These are phyloP conservation scores for Tuctoria greenei DNA, from an alignment of 176 grass and related monocot genomes.

Conservation along the genomic window DNA sequence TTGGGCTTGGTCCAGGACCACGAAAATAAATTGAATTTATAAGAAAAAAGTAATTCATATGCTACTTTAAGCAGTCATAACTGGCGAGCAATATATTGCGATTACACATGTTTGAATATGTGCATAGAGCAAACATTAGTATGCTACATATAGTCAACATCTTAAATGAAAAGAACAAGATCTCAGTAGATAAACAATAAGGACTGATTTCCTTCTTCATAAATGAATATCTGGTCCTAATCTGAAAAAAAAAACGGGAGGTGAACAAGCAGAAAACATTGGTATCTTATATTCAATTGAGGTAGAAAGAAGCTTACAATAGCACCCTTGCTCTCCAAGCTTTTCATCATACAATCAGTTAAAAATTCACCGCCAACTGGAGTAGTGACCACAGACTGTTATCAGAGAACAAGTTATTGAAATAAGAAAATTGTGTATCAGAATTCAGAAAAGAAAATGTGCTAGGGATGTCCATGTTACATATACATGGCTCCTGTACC, in stretches of 20 bases:
- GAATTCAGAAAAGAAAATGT: background rate
- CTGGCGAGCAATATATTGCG: too few species aligned
- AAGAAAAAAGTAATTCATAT: too few species aligned
- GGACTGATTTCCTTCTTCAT: constrained; percentile 87
- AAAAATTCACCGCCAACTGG: constrained; percentile 96
- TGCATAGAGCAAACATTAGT: too few species aligned
- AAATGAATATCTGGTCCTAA: constrained; percentile 97
- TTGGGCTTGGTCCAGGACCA: too few species aligned
- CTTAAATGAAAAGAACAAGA: too few species aligned
- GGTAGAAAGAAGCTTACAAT: constrained; percentile 58
- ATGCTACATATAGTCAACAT: too few species aligned
- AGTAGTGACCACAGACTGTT: constrained; percentile 83
- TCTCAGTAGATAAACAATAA: too few species aligned
- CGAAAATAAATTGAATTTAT: too few species aligned
- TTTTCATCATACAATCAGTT: constrained; percentile 99
- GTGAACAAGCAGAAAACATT: constrained; percentile 35
- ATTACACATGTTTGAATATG: too few species aligned
- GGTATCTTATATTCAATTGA: constrained; percentile 18
- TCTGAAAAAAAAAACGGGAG: constrained; percentile 51
- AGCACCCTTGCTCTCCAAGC: constrained; percentile 91
- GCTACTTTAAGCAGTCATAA: too few species aligned
- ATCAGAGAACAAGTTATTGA: constrained; percentile 32
- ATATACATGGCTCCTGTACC: background rate
- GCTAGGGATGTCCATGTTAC: background rate
- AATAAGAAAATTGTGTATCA: background rate